phyloP scores from a whole-genome alignment of 1,139 yeast genomes.

The Kodamaea anthophila region DNA sequence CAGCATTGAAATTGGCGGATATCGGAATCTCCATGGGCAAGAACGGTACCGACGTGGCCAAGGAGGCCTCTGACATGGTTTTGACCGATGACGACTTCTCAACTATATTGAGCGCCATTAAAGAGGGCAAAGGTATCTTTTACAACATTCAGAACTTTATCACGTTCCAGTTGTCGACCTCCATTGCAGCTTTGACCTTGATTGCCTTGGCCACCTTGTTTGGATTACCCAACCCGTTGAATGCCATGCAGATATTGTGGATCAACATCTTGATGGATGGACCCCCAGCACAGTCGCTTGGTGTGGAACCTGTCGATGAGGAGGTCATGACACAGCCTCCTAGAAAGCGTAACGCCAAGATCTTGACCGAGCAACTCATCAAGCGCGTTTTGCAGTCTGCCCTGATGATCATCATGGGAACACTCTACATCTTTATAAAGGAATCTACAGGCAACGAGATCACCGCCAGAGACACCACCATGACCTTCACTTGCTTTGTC shows the following conservation, averaged over 20 bases:
- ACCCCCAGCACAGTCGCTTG: slow-evolving; percentile 96
- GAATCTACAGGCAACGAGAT: slow-evolving; percentile 80
- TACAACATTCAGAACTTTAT: slow-evolving; percentile 89
- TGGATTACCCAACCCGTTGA: slow-evolving; percentile 89
- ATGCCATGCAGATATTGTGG: slow-evolving; percentile 98
- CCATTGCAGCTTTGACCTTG: slow-evolving; percentile 88
- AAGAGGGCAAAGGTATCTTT: slow-evolving; percentile 95
- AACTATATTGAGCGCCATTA: slow-evolving; percentile 85
- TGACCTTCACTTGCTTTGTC: slow-evolving; percentile 96
- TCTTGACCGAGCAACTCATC: slow-evolving; percentile 62
- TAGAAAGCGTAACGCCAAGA: slow-evolving; percentile 75
- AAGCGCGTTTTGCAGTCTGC: slow-evolving; percentile 75
- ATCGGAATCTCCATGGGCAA: slow-evolving; percentile 98
- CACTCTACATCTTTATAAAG: slow-evolving; percentile 73
- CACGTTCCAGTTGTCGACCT: slow-evolving; percentile 90
- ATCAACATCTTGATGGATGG: slow-evolving; percentile 98
- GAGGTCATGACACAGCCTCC: slow-evolving; percentile 95
- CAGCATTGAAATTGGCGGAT: slow-evolving; percentile 95
- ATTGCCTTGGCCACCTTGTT: slow-evolving; percentile 83
- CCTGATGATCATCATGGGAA: slow-evolving; percentile 63
- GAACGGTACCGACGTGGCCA: slow-evolving; percentile 96
- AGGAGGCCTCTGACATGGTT: slow-evolving; percentile 98
- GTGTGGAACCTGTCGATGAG: slow-evolving; percentile 95
- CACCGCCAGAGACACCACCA: slow-evolving; percentile 94
- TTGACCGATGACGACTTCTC: slow-evolving; percentile 94